Evolutionary conservation across 1,284 basidiomycete genomes (phyloP).

Genomic region (Megacollybia platyphylla): DNA sequence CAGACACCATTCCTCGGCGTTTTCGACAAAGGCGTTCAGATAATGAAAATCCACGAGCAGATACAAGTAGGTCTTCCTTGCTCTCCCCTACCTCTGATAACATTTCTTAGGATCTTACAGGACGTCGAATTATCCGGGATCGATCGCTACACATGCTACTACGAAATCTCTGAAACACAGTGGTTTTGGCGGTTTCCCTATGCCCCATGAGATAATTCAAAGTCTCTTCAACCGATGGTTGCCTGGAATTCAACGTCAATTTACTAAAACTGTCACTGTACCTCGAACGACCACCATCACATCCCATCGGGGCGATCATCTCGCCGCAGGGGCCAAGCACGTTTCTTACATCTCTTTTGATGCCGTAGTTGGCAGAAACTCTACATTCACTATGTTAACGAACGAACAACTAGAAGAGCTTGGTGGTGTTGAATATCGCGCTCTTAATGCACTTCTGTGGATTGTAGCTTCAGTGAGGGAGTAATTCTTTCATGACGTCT

Average conservation of each 20-base stretch:
- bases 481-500: slow-evolving; percentile 8
- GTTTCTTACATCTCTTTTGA: slow-evolving; percentile 85
- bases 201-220: slow-evolving; percentile 50
- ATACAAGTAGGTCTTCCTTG: slow-evolving; percentile 12
- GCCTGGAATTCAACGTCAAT: slow-evolving; percentile 37
- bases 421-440: slow-evolving; percentile 92
- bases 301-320: slow-evolving; percentile 17
- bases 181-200: slow-evolving; percentile 84
- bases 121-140: slow-evolving; percentile 9
- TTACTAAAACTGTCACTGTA: slow-evolving; percentile 61
- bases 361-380: slow-evolving; percentile 78
- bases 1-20: slow-evolving; percentile 6
- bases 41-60: slow-evolving; percentile 8
- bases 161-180: slow-evolving; percentile 20
- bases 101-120: slow-evolving; percentile 12
- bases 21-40: slow-evolving; percentile 4
- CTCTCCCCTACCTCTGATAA: not conserved
- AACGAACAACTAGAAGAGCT: slow-evolving; percentile 83
- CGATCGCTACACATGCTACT: slow-evolving; percentile 10
- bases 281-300: slow-evolving; percentile 59
- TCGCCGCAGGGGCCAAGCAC: slow-evolving; percentile 28
- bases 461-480: slow-evolving; percentile 48
- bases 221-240: slow-evolving; percentile 38
- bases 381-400: slow-evolving; percentile 71
- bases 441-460: slow-evolving; percentile 70